Evolutionary conservation across 371 early-diverging fungal genomes (phyloP), one percentile per base, ranked within the genome.

Genomic region (Hamiltosporidium magnivora): DNA sequence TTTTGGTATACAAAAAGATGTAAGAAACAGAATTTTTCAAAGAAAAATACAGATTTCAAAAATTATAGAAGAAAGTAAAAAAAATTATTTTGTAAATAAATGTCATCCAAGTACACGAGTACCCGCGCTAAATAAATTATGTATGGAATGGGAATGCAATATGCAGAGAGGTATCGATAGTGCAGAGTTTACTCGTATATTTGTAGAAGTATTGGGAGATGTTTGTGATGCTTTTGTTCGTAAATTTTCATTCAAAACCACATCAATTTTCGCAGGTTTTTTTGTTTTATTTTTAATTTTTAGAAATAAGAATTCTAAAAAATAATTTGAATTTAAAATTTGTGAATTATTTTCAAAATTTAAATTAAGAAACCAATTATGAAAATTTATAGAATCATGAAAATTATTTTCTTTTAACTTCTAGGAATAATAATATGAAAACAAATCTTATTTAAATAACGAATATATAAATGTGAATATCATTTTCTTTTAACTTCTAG

Each of bases 81-180:
- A 58, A 25, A 55, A 71, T 58, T 80, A 78, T 59, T 41, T 12
- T 9, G 56, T 78, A 49, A 80, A 80, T 59, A 73, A 44, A 55
- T 80, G 80, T 55, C 58, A 65, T 64, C 78, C 78, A 52, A 64
- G 54, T 9, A 75, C 74, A 58, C 62, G 80, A 40, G 78, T 78
- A 11, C 80, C 80, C 11, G 80, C 80, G n/a, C 12, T 80, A 46
- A 67, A 76, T 41, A 58, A 66, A 40, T 66, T 71, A 66, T 80
- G 80, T 61, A 66, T 44, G 39, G 71, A 69, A 53, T 80, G 80
- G 80, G 80, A 78, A 39, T 58, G 63, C 58, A 68, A 69, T 55
- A 74, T 76, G 56, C 60, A 66, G 0, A 75, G 67, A 61, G 71
- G 75, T 9, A 64, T 73, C 39, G 8, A 64, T 25, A 58, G 65